Evolutionary conservation across 768 basidiomycete genomes (phyloP), one percentile per base, ranked within the genome.

Genomic region (Tephrocybe sp.): DNA sequence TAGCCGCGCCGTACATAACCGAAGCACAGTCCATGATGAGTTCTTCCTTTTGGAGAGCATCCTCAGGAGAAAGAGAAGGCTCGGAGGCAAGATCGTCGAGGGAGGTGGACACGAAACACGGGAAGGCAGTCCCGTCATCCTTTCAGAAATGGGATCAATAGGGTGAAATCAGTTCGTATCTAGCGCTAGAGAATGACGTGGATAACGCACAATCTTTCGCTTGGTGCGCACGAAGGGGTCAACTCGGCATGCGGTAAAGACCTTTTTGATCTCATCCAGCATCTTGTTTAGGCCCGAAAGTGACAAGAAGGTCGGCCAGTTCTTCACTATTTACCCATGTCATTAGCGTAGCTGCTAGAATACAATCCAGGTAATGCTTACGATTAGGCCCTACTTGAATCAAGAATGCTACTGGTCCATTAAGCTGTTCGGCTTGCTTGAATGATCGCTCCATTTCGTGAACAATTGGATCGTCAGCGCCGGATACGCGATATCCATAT

Each of bases 1-100:
- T 53, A 32, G 52, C 52, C 34, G 52, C 52, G n/a, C 34, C 52
- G 31, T 53, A 53, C 41, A 42, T 53, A 33, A 53, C 49, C 9
- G 60, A 48, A 14, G 57, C 57, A 9, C 60, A 61, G 35, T 61
- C 57, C 42, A 53, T 50, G 50, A 58, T n/a, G 45, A 58, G 49
- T 8, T 57, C 53, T 45, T 60, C 56, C 41, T 51, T 60, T 30
- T 57, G 17, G 22, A 49, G 39, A 6, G 26, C 34, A 38, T 44
- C 52, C 12, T 33, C 41, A 9, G 32, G 20, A 13, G 52, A 53
- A 6, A 53, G 33, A 38, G 52, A 36, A 30, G 33, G 13, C 3
- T 53, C 41, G 6, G 52, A 48, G 13, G 40, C 46, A 16, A 53
- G 35, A 19, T 53, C 47, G 7, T 53, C 52, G 4, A 53, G 26